phyloP scores from a whole-genome alignment of 352 stramenopile genomes.

The Globisporangium apiculatum region DNA sequence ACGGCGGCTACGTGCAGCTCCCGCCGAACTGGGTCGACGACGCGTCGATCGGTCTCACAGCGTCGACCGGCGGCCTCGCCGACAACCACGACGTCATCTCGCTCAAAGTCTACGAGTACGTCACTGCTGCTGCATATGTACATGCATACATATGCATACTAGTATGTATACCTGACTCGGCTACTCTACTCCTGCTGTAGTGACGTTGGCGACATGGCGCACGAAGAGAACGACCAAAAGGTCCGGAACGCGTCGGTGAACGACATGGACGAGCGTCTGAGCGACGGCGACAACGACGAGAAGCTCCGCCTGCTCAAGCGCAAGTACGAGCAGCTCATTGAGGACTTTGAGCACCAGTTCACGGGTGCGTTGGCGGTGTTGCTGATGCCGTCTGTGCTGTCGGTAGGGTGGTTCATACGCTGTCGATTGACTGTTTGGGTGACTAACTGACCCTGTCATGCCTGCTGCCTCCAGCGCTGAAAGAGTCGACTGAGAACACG shows the following conservation, averaged over 20 bases:
- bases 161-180: constrained; percentile 3
- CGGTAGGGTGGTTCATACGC: too few species aligned
- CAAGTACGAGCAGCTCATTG: constrained; percentile 73
- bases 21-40: constrained; percentile 51
- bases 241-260: constrained; percentile 46
- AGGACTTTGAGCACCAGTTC: constrained; percentile 84
- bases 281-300: constrained; percentile 43
- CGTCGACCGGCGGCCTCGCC: constrained; percentile 70
- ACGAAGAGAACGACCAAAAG: constrained; percentile 44
- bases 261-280: constrained; percentile 40
- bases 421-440: too few species aligned
- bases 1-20: constrained; percentile 43
- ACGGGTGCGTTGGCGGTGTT: constrained; percentile 16
- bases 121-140: constrained; percentile 1
- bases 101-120: constrained; percentile 75
- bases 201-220: constrained; percentile 55
- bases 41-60: constrained; percentile 66
- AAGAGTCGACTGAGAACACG: constrained; percentile 79
- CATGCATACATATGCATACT: neutral
- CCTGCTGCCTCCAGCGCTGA: constrained; percentile 26
- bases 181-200: constrained; percentile 12
- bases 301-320: constrained; percentile 65
- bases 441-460: too few species aligned
- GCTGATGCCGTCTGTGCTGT: too few species aligned
- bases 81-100: constrained; percentile 81